These are phyloP conservation scores for Kuraishia borneana DNA, from an alignment of 805 yeast species.

Conservation along the genomic window DNA sequence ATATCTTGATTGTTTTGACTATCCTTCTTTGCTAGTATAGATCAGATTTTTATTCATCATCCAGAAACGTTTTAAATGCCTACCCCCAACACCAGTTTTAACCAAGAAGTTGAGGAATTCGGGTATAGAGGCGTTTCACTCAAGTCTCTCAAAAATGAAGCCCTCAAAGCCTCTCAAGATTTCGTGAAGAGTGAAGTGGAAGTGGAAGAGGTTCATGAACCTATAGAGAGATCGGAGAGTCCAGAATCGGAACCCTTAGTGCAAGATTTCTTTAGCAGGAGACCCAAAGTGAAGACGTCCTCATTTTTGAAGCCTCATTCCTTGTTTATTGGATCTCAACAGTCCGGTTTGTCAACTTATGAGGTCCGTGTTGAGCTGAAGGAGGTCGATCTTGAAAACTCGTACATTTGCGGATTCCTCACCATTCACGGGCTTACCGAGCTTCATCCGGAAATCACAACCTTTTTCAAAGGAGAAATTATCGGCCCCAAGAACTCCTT, in stretches of 20 bases:
- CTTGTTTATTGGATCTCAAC: constrained; percentile 56
- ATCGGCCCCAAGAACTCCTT: constrained; percentile 51
- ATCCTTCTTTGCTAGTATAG: too few relatives aligned
- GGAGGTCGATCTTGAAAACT: constrained; percentile 49
- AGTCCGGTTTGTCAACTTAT: constrained; percentile 52
- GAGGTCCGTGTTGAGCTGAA: constrained; percentile 61
- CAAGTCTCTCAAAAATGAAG: too few relatives aligned
- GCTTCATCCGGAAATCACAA: constrained; percentile 50
- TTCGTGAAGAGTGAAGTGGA: too few relatives aligned
- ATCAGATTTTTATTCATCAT: too few relatives aligned
- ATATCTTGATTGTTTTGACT: too few relatives aligned
- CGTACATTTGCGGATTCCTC: constrained; percentile 46
- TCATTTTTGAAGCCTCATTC: constrained; percentile 53
- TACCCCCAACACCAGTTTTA: too few relatives aligned
- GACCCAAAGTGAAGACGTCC: constrained; percentile 8
- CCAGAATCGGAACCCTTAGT: neutral
- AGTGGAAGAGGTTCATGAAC: too few relatives aligned
- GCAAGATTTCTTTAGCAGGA: constrained; percentile 1
- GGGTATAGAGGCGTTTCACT: too few relatives aligned
- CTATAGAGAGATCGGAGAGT: neutral
- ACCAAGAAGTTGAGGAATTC: too few relatives aligned
- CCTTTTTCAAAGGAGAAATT: constrained; percentile 65
- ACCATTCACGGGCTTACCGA: constrained; percentile 57
- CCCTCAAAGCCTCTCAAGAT: too few relatives aligned
- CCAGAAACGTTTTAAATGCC: too few relatives aligned